Percentiles rank a stretch among this genome's conserved stretches.
Evolutionary conservation across 1,284 basidiomycete species (phyloP).

Genomic region (Anthracocystis setariae): DNA sequence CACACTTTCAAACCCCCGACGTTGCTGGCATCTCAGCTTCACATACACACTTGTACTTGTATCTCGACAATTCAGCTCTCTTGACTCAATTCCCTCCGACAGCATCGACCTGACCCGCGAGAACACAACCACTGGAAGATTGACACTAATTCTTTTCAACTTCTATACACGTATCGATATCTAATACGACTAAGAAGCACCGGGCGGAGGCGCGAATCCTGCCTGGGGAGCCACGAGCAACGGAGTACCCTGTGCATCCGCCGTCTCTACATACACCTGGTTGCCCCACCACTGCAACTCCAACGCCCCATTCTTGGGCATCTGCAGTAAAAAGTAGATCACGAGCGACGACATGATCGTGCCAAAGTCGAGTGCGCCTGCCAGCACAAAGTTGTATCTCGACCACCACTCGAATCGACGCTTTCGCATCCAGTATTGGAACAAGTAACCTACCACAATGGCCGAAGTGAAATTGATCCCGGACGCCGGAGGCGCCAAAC

Average conservation of each 20-base stretch:
- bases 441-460: constrained; percentile 71
- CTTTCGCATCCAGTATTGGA: constrained; percentile 66
- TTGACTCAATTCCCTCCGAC: neutral
- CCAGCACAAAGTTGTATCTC: constrained; percentile 68
- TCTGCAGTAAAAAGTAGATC: constrained; percentile 43
- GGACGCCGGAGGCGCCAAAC: constrained; percentile 64
- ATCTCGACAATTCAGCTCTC: constrained; percentile 17
- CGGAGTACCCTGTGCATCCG: constrained; percentile 28
- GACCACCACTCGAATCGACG: constrained; percentile 67
- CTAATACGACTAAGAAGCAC: constrained; percentile 4
- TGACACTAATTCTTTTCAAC: neutral
- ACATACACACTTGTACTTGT: constrained; percentile 32
- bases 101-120: too few species aligned
- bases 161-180: too few species aligned
- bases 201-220: constrained; percentile 40
- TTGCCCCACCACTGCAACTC: constrained; percentile 62
- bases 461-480: constrained; percentile 62
- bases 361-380: constrained; percentile 68
- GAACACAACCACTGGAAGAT: neutral
- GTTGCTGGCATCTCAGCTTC: constrained; percentile 1
- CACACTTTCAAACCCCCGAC: neutral
- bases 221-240: constrained; percentile 12
- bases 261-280: constrained; percentile 52
- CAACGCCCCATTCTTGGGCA: constrained; percentile 35
- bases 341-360: constrained; percentile 61